Evolutionary conservation across 345 rosid genomes (phyloP), one percentile per base, ranked within the genome.

Genomic region (Moricandia arvensis): DNA sequence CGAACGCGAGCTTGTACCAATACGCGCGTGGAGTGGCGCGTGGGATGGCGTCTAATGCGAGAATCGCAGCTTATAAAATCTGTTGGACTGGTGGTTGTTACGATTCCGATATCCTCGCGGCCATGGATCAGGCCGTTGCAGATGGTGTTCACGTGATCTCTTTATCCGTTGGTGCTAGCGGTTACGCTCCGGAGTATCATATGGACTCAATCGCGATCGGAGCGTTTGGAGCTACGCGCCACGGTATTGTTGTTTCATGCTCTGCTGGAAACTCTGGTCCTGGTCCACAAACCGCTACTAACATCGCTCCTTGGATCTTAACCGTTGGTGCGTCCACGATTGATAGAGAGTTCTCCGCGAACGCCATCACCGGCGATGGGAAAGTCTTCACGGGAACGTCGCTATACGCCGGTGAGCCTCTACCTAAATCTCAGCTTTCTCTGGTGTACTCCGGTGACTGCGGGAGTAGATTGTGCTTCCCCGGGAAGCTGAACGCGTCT

Each of bases 371-470:
- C 24, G 55, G 55, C 0, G 24, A 49, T 1, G 55, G 24, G 9
- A 49, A 7, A 16, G 55, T 49, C 4, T 49, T 49, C 24, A 49
- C 55, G 1, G 55, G 55, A 49, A 49, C 55, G 55, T 49, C 55
- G 4, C 55, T 49, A 0, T 49, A 49, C 55, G 55, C 55, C 10
- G 55, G 55, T 4, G 82, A 86, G 9, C 7, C 78, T 0, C 75
- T 90, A 0, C 79, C 82, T 2, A 82, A 82, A 26, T 49, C 54
- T 4, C 84, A 87, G 76, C 65, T 86, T 17, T 79, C 86, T 26
- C 17, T 94, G 69, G 91, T 90, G 2, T 89, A 91, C 75, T 85
- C 82, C 3, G 91, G 85, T 13, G 91, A 91, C 76, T 76, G 72
- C 18, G 96, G 97, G 2, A 85, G 78, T 51, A 81, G 79, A 66